These are phyloP conservation scores for Podaxis sp. DNA, from an alignment of 768 basidiomycete species.

Conservation along the genomic window DNA sequence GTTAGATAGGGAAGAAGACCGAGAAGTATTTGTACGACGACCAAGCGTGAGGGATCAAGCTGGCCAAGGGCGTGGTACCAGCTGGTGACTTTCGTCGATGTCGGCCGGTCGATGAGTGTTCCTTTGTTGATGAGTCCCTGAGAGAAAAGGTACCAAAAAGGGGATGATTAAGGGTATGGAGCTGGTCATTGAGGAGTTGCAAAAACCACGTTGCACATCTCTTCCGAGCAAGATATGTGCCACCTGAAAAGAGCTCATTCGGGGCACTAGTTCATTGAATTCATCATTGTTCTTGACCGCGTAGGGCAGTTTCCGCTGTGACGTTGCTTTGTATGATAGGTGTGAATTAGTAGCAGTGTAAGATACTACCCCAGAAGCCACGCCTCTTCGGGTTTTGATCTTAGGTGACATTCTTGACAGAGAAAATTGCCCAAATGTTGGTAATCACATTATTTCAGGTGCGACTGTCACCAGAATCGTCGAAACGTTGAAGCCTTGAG, in stretches of 20 bases:
- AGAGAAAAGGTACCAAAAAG: background rate
- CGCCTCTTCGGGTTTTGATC: background rate
- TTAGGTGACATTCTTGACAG: background rate
- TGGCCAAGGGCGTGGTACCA: background rate
- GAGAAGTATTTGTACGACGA: background rate
- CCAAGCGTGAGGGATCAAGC: background rate
- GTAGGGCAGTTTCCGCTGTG: slow-evolving; percentile 1
- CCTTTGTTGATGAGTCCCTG: background rate
- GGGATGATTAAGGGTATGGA: background rate
- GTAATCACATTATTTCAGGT: background rate
- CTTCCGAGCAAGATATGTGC: background rate
- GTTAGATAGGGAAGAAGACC: slow-evolving; percentile 8
- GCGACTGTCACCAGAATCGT: background rate
- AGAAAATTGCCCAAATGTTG: background rate
- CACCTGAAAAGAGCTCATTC: background rate
- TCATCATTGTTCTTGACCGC: background rate
- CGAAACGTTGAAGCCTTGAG: background rate
- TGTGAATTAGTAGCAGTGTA: background rate
- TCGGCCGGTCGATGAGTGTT: background rate
- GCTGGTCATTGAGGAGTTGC: too few relatives aligned
- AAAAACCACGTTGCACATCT: background rate
- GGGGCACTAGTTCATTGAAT: background rate
- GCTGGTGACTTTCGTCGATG: background rate
- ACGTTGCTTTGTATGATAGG: background rate
- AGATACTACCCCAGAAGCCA: background rate